Evolutionary conservation across 2,329 filamentous ascomycete genomes (phyloP).

Genomic region (Calonectria montana): DNA sequence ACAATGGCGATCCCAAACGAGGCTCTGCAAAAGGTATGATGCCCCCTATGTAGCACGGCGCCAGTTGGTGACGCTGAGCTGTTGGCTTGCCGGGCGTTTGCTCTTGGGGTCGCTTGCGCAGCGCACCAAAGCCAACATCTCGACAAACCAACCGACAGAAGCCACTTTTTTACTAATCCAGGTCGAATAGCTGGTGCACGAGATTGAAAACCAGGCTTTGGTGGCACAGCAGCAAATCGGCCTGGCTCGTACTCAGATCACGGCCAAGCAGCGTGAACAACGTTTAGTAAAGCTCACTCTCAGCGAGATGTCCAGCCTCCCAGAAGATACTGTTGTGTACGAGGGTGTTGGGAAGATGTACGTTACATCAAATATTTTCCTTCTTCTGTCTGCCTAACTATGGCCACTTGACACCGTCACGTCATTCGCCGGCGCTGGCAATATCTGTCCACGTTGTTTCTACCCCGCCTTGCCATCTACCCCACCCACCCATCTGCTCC

Average conservation of each 20-base stretch:
- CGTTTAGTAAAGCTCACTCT: conserved; percentile 89
- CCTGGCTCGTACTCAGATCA: conserved; percentile 85
- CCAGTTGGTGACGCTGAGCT: neutral
- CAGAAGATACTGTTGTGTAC: conserved; percentile 83
- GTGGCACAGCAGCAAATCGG: conserved; percentile 93
- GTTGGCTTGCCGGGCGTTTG: neutral
- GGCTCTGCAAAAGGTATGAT: conserved; percentile 86
- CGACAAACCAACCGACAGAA: neutral
- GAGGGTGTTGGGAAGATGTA: conserved; percentile 98
- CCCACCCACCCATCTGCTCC: neutral
- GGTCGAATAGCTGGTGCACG: conserved; percentile 79
- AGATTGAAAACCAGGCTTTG: conserved; percentile 91
- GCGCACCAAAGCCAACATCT: neutral
- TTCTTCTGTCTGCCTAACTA: neutral
- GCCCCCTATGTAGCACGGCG: neutral
- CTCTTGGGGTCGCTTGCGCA: neutral
- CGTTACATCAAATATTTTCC: conserved; percentile 44
- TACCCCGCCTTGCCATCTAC: neutral
- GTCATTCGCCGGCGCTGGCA: neutral
- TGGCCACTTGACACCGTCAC: neutral
- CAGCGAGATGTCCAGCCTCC: conserved; percentile 82
- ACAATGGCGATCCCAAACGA: conserved; percentile 94
- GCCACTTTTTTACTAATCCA: neutral
- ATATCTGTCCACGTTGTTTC: neutral
- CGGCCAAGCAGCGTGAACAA: conserved; percentile 86